Evolutionary conservation across 2,329 filamentous ascomycete genomes (phyloP).

Genomic region (Aspergillus terreus): DNA sequence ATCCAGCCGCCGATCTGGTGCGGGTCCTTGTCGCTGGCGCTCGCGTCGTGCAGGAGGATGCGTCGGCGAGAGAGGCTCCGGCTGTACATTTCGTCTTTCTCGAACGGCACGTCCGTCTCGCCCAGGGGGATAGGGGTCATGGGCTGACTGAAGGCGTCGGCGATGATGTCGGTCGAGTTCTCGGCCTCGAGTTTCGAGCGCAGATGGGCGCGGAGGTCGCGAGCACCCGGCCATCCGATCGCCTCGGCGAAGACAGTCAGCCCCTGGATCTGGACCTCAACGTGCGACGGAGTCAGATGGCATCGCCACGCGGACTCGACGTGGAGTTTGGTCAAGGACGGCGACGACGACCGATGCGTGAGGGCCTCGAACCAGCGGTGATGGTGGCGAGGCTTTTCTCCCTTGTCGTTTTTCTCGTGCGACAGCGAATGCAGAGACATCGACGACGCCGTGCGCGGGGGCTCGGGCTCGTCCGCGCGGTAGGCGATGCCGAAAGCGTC

Average conservation of each 20-base stretch:
- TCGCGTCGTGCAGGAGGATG: slow-evolving; percentile 22
- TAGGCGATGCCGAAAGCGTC: slow-evolving; percentile 46
- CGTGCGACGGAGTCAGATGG: slow-evolving; percentile 33
- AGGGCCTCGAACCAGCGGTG: slow-evolving; percentile 24
- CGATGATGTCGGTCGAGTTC: slow-evolving; percentile 8
- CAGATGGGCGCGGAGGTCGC: slow-evolving; percentile 35
- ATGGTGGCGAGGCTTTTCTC: slow-evolving; percentile 10
- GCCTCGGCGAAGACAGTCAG: slow-evolving; percentile 49
- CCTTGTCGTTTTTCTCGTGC: slow-evolving; percentile 1
- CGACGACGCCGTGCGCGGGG: not conserved
- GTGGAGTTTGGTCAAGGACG: slow-evolving; percentile 5
- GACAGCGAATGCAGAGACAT: slow-evolving; percentile 2
- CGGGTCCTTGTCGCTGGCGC: slow-evolving; percentile 2
- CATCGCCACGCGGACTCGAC: slow-evolving; percentile 31
- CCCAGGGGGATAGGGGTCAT: slow-evolving; percentile 5
- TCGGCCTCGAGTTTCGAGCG: slow-evolving; percentile 30
- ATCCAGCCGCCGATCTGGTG: slow-evolving; percentile 51
- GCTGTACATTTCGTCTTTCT: slow-evolving; percentile 29
- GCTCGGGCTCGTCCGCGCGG: slow-evolving; percentile 5
- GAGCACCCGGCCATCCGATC: slow-evolving; percentile 48
- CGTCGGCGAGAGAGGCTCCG: slow-evolving; percentile 25
- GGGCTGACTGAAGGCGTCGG: slow-evolving; percentile 12
- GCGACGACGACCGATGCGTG: slow-evolving; percentile 15
- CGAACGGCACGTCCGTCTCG: slow-evolving; percentile 3
- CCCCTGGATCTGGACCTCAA: slow-evolving; percentile 46